Evolutionary conservation across 192 early-diverging fungal genomes (phyloP).

Genomic region (Dispira parvispora): DNA sequence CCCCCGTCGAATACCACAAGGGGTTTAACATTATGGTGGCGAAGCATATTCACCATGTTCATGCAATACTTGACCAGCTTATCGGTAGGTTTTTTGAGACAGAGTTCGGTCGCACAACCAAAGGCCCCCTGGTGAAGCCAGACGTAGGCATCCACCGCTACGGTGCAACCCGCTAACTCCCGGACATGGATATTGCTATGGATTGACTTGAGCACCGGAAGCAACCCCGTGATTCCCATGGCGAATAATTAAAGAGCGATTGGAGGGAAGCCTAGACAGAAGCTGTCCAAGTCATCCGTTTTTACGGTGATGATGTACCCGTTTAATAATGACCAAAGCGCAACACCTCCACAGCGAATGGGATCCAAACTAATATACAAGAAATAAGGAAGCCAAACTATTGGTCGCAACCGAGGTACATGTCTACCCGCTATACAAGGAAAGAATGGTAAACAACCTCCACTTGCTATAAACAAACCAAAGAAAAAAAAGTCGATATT

Average conservation of each 20-base stretch:
- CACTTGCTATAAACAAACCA: too few relatives aligned
- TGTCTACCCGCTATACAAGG: too few relatives aligned
- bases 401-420: too few relatives aligned
- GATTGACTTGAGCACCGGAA: conserved; percentile 65
- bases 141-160: conserved; percentile 87
- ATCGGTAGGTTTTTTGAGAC: conserved; percentile 42
- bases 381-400: too few relatives aligned
- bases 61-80: conserved; percentile 81
- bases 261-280: too few relatives aligned
- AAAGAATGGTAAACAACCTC: too few relatives aligned
- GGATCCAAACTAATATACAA: too few relatives aligned
- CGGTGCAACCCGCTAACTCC: conserved; percentile 47
- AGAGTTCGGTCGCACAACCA: conserved; percentile 68
- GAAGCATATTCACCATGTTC: conserved; percentile 53
- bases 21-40: conserved; percentile 51
- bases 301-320: too few relatives aligned
- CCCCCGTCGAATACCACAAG: conserved; percentile 94
- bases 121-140: conserved; percentile 90
- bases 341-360: too few relatives aligned
- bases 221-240: conserved; percentile 85
- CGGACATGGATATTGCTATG: conserved; percentile 46
- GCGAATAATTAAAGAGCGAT: not conserved
- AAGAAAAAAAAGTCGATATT: too few relatives aligned
- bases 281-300: too few relatives aligned
- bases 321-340: too few relatives aligned